These are phyloP conservation scores for Ceratopteris richardii DNA, from an alignment of 75 land plant genomes.

Conservation along the genomic window DNA sequence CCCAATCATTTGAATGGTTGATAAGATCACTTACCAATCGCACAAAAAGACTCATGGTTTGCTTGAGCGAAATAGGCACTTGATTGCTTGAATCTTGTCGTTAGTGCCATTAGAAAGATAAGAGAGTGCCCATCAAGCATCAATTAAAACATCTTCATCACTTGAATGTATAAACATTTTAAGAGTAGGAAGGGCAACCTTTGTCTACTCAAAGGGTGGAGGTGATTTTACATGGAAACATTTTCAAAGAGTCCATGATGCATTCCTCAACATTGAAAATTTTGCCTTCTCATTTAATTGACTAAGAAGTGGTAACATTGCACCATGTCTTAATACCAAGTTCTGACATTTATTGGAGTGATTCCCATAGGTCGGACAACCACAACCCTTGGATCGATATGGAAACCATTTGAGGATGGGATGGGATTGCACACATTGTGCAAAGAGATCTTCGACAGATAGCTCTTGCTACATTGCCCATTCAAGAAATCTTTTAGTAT, in stretches of 20 bases:
- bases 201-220: conserved; percentile 66
- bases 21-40: too few relatives aligned
- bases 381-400: conserved; percentile 77
- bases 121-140: too few relatives aligned
- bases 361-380: conserved; percentile 53
- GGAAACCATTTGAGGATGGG: too few relatives aligned
- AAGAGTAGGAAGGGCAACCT: conserved; percentile 44
- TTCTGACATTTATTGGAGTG: conserved; percentile 44
- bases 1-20: too few relatives aligned
- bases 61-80: too few relatives aligned
- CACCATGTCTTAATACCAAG: too few relatives aligned
- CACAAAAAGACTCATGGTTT: too few relatives aligned
- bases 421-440: too few relatives aligned
- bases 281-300: conserved; percentile 66
- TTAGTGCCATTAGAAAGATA: conserved; percentile 81
- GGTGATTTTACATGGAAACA: conserved; percentile 65
- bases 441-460: too few relatives aligned
- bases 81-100: conserved; percentile 72
- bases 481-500: too few relatives aligned
- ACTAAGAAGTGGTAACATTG: conserved; percentile 36
- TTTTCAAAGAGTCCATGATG: conserved; percentile 76
- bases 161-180: conserved; percentile 32
- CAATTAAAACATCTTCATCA: conserved; percentile 59
- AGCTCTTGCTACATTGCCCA: too few relatives aligned
- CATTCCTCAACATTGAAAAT: conserved; percentile 65